Conservation (phyloP, 2,329 filamentous ascomycete species). For the Diaporthe sp. region DNA sequence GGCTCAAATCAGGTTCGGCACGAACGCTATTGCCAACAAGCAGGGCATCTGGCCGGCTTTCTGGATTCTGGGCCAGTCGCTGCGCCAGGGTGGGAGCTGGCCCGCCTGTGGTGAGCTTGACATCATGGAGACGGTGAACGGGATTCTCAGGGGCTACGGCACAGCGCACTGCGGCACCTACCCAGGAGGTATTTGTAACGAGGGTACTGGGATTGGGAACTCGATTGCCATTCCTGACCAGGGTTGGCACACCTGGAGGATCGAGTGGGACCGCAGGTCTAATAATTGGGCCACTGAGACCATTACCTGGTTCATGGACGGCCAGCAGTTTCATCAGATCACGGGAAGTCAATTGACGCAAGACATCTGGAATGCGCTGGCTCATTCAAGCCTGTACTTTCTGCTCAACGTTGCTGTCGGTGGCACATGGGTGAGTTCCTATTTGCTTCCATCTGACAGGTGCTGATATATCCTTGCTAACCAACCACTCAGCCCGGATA, state of each 20-base stretch:
- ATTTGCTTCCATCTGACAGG: not conserved
- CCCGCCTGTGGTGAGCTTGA: slow-evolving; percentile 65
- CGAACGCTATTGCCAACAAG: slow-evolving; percentile 52
- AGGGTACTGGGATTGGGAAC: slow-evolving; percentile 56
- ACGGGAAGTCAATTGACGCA: slow-evolving; percentile 56
- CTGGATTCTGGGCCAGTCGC: slow-evolving; percentile 63
- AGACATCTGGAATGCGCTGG: slow-evolving; percentile 56
- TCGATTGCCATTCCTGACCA: slow-evolving; percentile 56
- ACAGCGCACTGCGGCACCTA: slow-evolving; percentile 60
- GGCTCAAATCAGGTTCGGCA: slow-evolving; percentile 59
- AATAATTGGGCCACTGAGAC: slow-evolving; percentile 59
- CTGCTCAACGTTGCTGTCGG: slow-evolving; percentile 49
- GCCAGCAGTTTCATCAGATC: slow-evolving; percentile 56
- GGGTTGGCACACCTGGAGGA: slow-evolving; percentile 62
- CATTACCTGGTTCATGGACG: slow-evolving; percentile 64
- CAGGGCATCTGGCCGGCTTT: slow-evolving; percentile 67
- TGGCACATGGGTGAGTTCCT: slow-evolving; percentile 48
- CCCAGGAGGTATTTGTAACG: slow-evolving; percentile 61
- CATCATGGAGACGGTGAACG: slow-evolving; percentile 63
- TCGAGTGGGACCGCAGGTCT: slow-evolving; percentile 60
- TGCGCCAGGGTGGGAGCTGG: slow-evolving; percentile 60
- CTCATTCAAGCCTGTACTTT: slow-evolving; percentile 44
- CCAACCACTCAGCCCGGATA: slow-evolving; percentile 44
- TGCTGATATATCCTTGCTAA: not conserved
- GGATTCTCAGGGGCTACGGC: slow-evolving; percentile 58